A percentile compares a stretch with the other conserved stretches of the same genome.
phyloP scores from a whole-genome alignment of 352 stramenopile genomes.

The Phytophthora constricta region DNA sequence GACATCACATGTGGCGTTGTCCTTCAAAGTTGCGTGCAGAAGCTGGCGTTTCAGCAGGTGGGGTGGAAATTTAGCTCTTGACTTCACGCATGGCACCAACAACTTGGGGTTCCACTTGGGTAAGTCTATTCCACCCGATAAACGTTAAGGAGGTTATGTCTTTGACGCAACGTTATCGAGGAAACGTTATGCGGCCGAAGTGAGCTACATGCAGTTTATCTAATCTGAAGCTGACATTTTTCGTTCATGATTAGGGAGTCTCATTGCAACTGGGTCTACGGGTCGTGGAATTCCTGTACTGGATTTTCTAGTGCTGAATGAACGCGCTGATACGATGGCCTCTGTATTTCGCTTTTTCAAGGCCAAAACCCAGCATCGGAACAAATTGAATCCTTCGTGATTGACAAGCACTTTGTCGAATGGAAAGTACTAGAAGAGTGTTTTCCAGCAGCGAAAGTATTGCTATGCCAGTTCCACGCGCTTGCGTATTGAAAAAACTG shows the following conservation, averaged over 20 bases:
- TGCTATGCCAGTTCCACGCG: slow-evolving; percentile 14
- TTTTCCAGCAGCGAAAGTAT: slow-evolving; percentile 5
- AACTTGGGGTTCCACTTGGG: neutral
- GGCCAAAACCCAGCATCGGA: neutral
- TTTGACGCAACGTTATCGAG: neutral
- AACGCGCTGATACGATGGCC: neutral
- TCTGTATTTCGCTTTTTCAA: neutral
- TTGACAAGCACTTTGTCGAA: neutral
- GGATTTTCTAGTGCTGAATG: neutral
- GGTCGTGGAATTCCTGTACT: neutral
- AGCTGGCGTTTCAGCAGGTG: neutral
- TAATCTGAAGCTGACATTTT: too few species aligned
- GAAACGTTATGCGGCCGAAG: too few species aligned
- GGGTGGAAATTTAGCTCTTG: neutral
- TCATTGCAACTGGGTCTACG: neutral
- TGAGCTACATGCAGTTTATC: too few species aligned
- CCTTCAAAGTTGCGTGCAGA: neutral
- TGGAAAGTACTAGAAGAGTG: neutral
- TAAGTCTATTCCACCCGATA: too few species aligned
- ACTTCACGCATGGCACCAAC: slow-evolving; percentile 7
- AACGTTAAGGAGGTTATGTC: too few species aligned
- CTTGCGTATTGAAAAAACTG: slow-evolving; percentile 15
- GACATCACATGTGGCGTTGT: slow-evolving; percentile 14
- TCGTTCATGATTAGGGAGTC: neutral
- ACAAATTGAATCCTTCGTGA: neutral